Evolutionary conservation across 2,329 filamentous ascomycete species (phyloP).

Genomic region (Diaporthe sp.): DNA sequence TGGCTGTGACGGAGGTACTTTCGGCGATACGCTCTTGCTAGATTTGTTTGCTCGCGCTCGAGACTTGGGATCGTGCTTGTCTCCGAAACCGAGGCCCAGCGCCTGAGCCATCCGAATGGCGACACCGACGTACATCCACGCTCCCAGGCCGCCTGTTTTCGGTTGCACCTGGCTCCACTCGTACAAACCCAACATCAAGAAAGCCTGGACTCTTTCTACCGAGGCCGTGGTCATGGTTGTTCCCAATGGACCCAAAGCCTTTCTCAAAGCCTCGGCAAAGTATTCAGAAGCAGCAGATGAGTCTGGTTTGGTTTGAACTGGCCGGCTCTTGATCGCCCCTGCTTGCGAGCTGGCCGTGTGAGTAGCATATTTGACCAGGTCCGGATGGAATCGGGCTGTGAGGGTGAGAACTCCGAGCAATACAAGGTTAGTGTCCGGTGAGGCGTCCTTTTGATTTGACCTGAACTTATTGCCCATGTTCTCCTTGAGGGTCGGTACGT

Average conservation of each 20-base stretch:
- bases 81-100: conserved; percentile 72
- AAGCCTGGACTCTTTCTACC: conserved; percentile 75
- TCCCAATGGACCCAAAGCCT: conserved; percentile 63
- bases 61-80: conserved; percentile 51
- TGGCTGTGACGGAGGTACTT: conserved; percentile 42
- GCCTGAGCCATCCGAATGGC: conserved; percentile 75
- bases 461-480: conserved; percentile 60
- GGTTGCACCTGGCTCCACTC: conserved; percentile 76
- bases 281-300: conserved; percentile 73
- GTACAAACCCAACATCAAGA: conserved; percentile 79
- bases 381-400: conserved; percentile 77
- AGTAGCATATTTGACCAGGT: conserved; percentile 68
- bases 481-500: conserved; percentile 73
- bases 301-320: conserved; percentile 57
- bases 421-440: conserved; percentile 68
- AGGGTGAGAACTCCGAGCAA: conserved; percentile 77
- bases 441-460: conserved; percentile 52
- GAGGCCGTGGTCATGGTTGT: conserved; percentile 65
- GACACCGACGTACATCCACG: conserved; percentile 76
- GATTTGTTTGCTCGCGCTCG: conserved; percentile 35
- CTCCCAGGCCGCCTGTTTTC: conserved; percentile 66
- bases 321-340: conserved; percentile 52
- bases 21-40: conserved; percentile 13
- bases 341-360: conserved; percentile 54
- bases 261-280: conserved; percentile 72